Evolutionary conservation across 2,329 filamentous ascomycete species (phyloP).

Genomic region (Pseudogymnoascus sp.): DNA sequence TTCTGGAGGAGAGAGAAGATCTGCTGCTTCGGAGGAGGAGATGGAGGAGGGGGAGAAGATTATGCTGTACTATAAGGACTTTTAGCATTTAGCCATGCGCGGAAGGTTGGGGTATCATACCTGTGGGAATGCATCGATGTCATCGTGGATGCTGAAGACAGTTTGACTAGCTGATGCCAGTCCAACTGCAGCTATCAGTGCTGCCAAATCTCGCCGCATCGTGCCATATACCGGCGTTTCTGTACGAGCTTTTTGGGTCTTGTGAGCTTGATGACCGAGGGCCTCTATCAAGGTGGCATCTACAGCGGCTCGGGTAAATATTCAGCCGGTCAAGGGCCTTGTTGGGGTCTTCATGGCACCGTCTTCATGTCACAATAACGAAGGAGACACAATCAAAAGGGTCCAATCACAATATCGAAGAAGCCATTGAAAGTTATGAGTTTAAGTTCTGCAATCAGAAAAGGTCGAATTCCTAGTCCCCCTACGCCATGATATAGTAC

Average conservation of each 20-base stretch:
- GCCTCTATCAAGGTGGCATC: conserved; percentile 2
- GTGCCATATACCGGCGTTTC: conserved; percentile 20
- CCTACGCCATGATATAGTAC: conserved; percentile 11
- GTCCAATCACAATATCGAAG: background rate
- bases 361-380: background rate
- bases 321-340: background rate
- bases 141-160: conserved; percentile 63
- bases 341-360: background rate
- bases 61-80: conserved; percentile 48
- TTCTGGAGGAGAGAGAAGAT: conserved; percentile 23
- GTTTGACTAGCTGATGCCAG: conserved; percentile 43
- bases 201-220: conserved; percentile 24
- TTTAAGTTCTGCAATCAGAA: conserved; percentile 9
- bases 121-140: conserved; percentile 63
- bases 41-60: conserved; percentile 53
- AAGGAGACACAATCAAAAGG: background rate
- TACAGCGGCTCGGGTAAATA: conserved; percentile 2
- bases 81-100: conserved; percentile 10
- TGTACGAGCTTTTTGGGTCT: background rate
- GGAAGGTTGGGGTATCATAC: conserved; percentile 32
- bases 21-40: conserved; percentile 46
- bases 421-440: background rate
- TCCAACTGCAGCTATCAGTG: conserved; percentile 21
- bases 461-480: conserved; percentile 5
- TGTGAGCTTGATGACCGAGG: background rate